phyloP scores from a whole-genome alignment of 2,329 filamentous ascomycete species.

The Diaporthe sp. region DNA sequence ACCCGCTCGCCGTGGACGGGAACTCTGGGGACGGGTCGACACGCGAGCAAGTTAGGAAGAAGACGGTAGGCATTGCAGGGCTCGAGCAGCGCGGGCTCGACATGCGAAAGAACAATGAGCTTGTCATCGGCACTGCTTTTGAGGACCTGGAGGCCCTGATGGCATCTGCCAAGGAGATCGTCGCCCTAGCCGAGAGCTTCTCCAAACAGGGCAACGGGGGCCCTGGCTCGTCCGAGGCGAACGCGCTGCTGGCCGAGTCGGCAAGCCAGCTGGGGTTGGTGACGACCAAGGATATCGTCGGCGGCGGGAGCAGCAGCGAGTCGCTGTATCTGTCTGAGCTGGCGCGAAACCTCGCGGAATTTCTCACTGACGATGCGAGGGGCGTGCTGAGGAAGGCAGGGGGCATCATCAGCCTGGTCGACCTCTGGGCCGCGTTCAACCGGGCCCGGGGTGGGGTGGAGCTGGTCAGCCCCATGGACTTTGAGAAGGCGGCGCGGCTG shows the following conservation, averaged over 20 bases:
- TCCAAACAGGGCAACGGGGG: slow-evolving; percentile 73
- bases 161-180: slow-evolving; percentile 96
- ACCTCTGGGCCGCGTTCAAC: slow-evolving; percentile 96
- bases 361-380: slow-evolving; percentile 84
- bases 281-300: slow-evolving; percentile 95
- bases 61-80: slow-evolving; percentile 89
- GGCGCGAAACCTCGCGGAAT: slow-evolving; percentile 86
- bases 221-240: slow-evolving; percentile 75
- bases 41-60: slow-evolving; percentile 44
- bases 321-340: slow-evolving; percentile 91
- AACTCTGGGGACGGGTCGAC: slow-evolving; percentile 42
- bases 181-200: slow-evolving; percentile 91
- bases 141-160: slow-evolving; percentile 97
- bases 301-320: slow-evolving; percentile 77
- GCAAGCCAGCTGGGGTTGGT: slow-evolving; percentile 86
- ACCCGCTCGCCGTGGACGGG: slow-evolving; percentile 49
- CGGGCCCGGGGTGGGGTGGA: slow-evolving; percentile 92
- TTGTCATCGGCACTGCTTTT: slow-evolving; percentile 92
- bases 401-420: slow-evolving; percentile 88
- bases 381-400: slow-evolving; percentile 83
- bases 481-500: slow-evolving; percentile 86
- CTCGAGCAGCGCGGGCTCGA: slow-evolving; percentile 87
- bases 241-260: slow-evolving; percentile 81
- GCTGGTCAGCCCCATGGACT: slow-evolving; percentile 89
- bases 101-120: slow-evolving; percentile 90